Percentiles rank a stretch among this genome's conserved stretches.
Conservation (phyloP, 1,139 yeast species). For the Suhomyces terraborum region DNA sequence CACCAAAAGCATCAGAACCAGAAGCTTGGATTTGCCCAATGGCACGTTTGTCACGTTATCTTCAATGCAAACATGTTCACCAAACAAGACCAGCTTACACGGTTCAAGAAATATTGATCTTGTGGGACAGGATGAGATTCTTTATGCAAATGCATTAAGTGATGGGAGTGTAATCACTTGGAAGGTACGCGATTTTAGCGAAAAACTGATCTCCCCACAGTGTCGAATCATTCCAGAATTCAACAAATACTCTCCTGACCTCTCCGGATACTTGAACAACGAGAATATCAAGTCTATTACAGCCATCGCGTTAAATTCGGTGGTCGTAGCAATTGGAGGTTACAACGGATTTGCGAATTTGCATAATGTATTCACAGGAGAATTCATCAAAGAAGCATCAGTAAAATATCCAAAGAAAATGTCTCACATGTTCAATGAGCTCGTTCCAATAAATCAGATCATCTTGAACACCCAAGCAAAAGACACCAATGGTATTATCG, state of each 20-base stretch:
- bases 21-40: constrained; percentile 16
- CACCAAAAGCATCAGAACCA: constrained; percentile 7
- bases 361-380: constrained; percentile 65
- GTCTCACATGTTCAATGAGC: constrained; percentile 18
- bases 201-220: constrained; percentile 22
- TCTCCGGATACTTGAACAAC: constrained; percentile 8
- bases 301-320: constrained; percentile 41
- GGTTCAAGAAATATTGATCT: constrained; percentile 9
- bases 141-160: constrained; percentile 44
- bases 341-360: constrained; percentile 63
- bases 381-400: constrained; percentile 49
- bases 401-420: constrained; percentile 48
- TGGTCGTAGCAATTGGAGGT: constrained; percentile 61
- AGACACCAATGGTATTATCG: constrained; percentile 54
- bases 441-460: constrained; percentile 47
- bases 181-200: constrained; percentile 34
- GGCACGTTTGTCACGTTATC: constrained; percentile 23
- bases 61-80: constrained; percentile 20
- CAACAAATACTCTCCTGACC: constrained; percentile 22
- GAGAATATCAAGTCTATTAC: constrained; percentile 19
- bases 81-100: constrained; percentile 2
- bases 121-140: constrained; percentile 61
- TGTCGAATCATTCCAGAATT: constrained; percentile 24
- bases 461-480: constrained; percentile 44
- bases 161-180: constrained; percentile 43